Evolutionary conservation across 495 filamentous ascomycete species (phyloP).

Genomic region (Penicillium lividum): DNA sequence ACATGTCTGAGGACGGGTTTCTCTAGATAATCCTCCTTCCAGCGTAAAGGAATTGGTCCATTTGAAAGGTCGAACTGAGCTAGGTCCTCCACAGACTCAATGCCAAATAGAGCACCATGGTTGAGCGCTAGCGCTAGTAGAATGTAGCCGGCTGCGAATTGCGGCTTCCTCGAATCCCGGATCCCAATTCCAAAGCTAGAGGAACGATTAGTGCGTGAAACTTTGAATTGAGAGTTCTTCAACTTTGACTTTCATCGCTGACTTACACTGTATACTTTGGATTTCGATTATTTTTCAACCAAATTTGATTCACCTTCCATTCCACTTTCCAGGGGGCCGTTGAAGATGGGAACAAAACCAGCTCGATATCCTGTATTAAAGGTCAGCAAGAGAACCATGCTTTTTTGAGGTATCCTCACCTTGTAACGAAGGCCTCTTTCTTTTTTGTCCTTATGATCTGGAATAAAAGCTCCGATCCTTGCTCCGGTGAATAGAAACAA

Average conservation of each 20-base stretch:
- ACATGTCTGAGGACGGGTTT: constrained; percentile 26
- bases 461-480: constrained; percentile 28
- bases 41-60: constrained; percentile 13
- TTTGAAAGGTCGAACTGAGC: constrained; percentile 18
- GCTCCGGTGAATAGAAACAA: constrained; percentile 26
- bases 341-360: constrained; percentile 16
- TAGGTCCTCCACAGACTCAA: constrained; percentile 17
- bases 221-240: background rate
- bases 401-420: constrained; percentile 2
- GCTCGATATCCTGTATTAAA: constrained; percentile 16
- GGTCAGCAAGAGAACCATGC: background rate
- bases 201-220: constrained; percentile 3
- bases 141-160: constrained; percentile 22
- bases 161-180: constrained; percentile 18
- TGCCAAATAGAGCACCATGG: constrained; percentile 21
- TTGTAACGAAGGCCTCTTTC: constrained; percentile 19
- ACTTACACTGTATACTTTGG: constrained; percentile 22
- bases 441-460: constrained; percentile 13
- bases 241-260: background rate
- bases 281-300: constrained; percentile 19
- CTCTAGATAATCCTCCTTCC: constrained; percentile 22
- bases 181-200: constrained; percentile 26
- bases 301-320: constrained; percentile 20
- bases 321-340: constrained; percentile 15
- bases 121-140: constrained; percentile 19